Base-by-base conservation (phyloP, 2,329 filamentous ascomycete species). In the Colletotrichum noveboracense region DNA sequence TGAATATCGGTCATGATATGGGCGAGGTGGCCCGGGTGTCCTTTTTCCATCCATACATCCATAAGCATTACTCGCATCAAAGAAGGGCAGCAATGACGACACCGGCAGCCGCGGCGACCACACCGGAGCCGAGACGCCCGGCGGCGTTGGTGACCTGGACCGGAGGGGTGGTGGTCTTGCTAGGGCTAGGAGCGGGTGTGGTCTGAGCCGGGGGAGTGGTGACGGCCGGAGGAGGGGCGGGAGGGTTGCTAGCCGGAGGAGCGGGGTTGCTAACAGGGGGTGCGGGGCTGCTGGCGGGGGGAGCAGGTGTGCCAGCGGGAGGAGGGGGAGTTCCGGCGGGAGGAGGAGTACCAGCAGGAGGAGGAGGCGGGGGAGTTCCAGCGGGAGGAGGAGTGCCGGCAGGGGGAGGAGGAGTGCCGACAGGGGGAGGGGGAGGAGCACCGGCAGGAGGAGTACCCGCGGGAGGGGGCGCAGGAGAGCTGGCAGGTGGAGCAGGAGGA, bases 71-170 rank as follows among this genome's bases (percentile, higher is more conserved):
- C 61, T 7, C 32, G 3, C 8, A n/a, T 55, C 55, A 76, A 10
- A 77, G 61, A 12, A 77, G 74, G 43, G 73, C 76, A 34, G 43
- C 70, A 43, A 76, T 36, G 7, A 77, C 18, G 10, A 74, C 24
- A 70, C 74, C 74, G 18, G 66, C 76, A 21, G 74, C 74, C 8
- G 69, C 76, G n/a, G 69, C 69, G 13, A 67, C 28, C 5, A 77
- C 55, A 16, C 74, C 66, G 28, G 74, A 68, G 21, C 70, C 55
- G 10, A 74, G 56, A 7, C 66, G 74, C 38, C 30, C 24, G 24
- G 76, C 74, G 24, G 69, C 76, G 28, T 32, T 64, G 21, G 69
- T 77, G 43, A 74, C 69, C 24, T 70, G 61, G 21, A 64, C 26
- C 7, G 68, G 68, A 14, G 38, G 28, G n/a, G 24, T 36, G 18